Evolutionary conservation across 225 moss, liverwort and hornwort species (phyloP), one percentile per base, ranked within the genome.

Genomic region (Physcomitrium patens): DNA sequence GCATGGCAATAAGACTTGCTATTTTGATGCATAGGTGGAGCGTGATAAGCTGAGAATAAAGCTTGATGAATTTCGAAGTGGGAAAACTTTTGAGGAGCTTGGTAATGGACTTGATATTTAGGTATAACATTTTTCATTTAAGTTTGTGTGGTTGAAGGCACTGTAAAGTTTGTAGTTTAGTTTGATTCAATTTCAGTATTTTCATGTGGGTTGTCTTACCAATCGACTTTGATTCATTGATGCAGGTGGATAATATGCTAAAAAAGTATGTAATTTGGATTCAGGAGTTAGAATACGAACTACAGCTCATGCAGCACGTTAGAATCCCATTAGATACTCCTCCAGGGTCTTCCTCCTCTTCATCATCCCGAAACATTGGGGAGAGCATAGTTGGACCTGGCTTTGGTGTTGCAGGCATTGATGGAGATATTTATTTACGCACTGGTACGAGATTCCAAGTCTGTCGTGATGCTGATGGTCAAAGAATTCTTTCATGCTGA

Each of bases 21-120:
- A 63, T 62, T 73, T 67, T 67, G 60, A 9, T 67, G 44, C 47
- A 47, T 79, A 93, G 91, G 80, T 93, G 42, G 85, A 91, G 69
- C 82, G 87, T 57, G 90, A 91, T 16, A 89, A 86, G 26, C 78
- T 87, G 60, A 81, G 75, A 18, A 67, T 89, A 72, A 93, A 87
- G 63, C 89, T 89, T 61, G 89, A 91, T 63, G 83, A 84, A 69
- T 85, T 93, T 14, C 89, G 93, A 44, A 77, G 87, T 64, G 90
- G 93, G 45, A 87, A 86, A 60, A 89, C 85, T 19, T 84, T 91
- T 54, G 87, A 80, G 54, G 93, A 93, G 67, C 58, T 91, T 14
- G 89, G 89, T 61, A 76, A 70, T 52, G 91, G 88, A 37, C 86
- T 84, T 69, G 87, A 89, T 50, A 11, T 67, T 43, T 82, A 88